Conservation (phyloP, 345 rosid genomes). For the Eucalyptus sideroxylon region DNA sequence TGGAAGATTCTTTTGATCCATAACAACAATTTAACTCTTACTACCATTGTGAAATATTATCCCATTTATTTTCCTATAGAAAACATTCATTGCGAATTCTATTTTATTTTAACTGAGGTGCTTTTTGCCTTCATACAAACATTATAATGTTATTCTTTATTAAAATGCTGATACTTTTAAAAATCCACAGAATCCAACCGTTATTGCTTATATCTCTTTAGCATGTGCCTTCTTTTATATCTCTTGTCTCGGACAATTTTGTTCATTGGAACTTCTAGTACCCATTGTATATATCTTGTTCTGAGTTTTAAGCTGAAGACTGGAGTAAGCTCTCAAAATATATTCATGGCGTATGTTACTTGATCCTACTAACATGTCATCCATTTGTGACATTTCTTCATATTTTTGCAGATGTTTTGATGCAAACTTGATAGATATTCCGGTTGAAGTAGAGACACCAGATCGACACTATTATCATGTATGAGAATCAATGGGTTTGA, state of each 20-base stretch:
- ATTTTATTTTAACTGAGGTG: background rate
- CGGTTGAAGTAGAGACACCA: conserved; percentile 70
- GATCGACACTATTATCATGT: conserved; percentile 84
- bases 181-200: background rate
- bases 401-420: conserved; percentile 49
- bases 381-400: background rate
- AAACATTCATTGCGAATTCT: background rate
- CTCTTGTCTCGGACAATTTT: background rate
- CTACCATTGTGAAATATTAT: background rate
- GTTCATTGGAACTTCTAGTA: background rate
- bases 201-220: background rate
- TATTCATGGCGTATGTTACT: background rate
- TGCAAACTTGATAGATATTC: conserved; percentile 82
- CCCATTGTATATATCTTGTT: background rate
- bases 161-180: background rate
- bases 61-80: background rate
- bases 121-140: background rate
- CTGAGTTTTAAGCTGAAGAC: background rate
- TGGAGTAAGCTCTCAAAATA: background rate
- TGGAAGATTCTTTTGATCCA: background rate
- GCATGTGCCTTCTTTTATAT: background rate
- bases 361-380: background rate
- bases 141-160: background rate
- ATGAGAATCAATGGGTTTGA: background rate
- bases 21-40: background rate